phyloP scores from a whole-genome alignment of 768 basidiomycete genomes.

The Myochromella boudieri region DNA sequence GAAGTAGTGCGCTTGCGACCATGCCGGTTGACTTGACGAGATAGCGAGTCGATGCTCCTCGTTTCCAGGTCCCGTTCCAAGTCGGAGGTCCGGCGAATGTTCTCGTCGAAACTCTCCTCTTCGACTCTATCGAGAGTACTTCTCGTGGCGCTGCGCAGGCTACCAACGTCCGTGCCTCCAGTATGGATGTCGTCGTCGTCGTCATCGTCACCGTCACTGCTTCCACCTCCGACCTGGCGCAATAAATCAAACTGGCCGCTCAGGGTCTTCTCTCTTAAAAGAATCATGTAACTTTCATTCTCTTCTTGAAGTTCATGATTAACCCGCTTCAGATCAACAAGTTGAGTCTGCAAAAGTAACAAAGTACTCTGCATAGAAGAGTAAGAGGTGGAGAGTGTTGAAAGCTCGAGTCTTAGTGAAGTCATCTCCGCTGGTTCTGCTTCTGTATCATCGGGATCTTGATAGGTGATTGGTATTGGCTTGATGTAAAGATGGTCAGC shows the following conservation, averaged over 20 bases:
- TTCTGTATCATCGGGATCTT: conserved; percentile 62
- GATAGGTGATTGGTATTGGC: conserved; percentile 27
- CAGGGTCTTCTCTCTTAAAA: conserved; percentile 87
- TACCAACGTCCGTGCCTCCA: conserved; percentile 47
- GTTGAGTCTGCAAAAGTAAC: conserved; percentile 79
- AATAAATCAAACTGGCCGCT: conserved; percentile 84
- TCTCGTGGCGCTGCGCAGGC: conserved; percentile 54
- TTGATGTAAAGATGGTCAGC: conserved; percentile 15
- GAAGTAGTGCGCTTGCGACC: conserved; percentile 54
- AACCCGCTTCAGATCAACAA: conserved; percentile 84
- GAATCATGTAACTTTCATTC: conserved; percentile 95
- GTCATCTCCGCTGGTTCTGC: conserved; percentile 88
- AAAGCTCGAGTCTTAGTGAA: conserved; percentile 77
- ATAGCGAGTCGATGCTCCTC: conserved; percentile 34
- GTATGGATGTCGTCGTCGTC: conserved; percentile 40
- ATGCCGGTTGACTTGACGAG: conserved; percentile 40
- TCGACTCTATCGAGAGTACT: conserved; percentile 66
- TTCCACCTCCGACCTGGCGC: conserved; percentile 60
- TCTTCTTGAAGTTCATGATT: conserved; percentile 91
- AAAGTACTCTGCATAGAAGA: conserved; percentile 81
- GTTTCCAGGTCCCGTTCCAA: conserved; percentile 37
- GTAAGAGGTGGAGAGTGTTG: conserved; percentile 84
- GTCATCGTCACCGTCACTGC: conserved; percentile 32
- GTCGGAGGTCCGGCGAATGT: conserved; percentile 36
- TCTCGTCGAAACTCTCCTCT: conserved; percentile 50